These are phyloP conservation scores for Lentinula aciculospora DNA, from an alignment of 768 basidiomycete genomes.

Conservation along the genomic window DNA sequence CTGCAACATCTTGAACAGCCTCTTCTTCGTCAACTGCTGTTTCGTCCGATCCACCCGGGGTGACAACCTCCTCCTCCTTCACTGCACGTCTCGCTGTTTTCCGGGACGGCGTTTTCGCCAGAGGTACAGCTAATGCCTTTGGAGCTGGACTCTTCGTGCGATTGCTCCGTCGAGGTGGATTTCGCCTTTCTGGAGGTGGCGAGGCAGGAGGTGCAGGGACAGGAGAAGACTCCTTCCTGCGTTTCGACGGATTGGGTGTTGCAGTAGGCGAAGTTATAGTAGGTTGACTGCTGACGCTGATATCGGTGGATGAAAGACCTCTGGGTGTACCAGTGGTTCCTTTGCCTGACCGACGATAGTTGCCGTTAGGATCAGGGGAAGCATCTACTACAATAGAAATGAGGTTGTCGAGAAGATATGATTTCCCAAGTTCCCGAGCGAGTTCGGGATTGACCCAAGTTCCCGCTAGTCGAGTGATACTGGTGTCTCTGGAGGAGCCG, in stretches of 20 bases:
- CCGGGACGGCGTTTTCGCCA: constrained; percentile 29
- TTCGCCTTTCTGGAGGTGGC: constrained; percentile 30
- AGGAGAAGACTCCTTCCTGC: constrained; percentile 56
- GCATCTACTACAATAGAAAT: constrained; percentile 67
- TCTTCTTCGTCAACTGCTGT: constrained; percentile 66
- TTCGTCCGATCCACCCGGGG: constrained; percentile 55
- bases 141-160: constrained; percentile 37
- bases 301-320: constrained; percentile 16
- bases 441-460: constrained; percentile 73
- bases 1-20: constrained; percentile 48
- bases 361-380: constrained; percentile 67
- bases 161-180: constrained; percentile 28
- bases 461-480: constrained; percentile 76
- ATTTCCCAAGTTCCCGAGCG: constrained; percentile 62
- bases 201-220: constrained; percentile 38
- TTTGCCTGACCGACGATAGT: constrained; percentile 70
- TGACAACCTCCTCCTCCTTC: constrained; percentile 27
- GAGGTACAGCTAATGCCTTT: constrained; percentile 25
- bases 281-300: constrained; percentile 21
- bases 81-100: constrained; percentile 28
- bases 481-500: constrained; percentile 52
- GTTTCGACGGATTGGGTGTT: constrained; percentile 48
- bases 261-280: constrained; percentile 28
- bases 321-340: constrained; percentile 19
- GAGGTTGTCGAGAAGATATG: constrained; percentile 58